Evolutionary conservation across 2,329 filamentous ascomycete genomes (phyloP), one percentile per base, ranked within the genome.

Genomic region (Pseudogymnoascus sp.): DNA sequence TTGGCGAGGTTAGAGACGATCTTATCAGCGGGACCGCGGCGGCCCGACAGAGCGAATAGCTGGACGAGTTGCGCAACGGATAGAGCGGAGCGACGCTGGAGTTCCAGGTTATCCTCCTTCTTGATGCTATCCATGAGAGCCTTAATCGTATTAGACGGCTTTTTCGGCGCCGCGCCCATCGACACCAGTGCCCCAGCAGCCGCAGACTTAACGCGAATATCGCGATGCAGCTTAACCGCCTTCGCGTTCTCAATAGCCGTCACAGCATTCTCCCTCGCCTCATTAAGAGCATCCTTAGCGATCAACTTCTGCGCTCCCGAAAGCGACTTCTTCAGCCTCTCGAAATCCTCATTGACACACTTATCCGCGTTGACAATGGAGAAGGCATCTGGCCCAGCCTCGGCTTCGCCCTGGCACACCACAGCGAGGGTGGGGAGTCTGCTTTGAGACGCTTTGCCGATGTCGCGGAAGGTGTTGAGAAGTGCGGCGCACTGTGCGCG

Each of bases 51-150:
- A 3, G 91, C 92, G 70, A 97, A 95, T 21, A 95, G 82, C 68
- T 90, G 87, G n/a, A 99, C 88, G 18, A 97, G 85, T 40, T 84
- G 84, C 5, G 92, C 91, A 61, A 99, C 89, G 2, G 92, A 93
- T 12, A 84, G 85, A 1, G 93, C 91, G 28, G 93, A 96, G 23
- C 93, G 89, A 69, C 85, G 86, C 74, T 99, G 95, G 1, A 99
- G 81, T 68, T 95, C 90, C 28, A 89, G 77, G 71, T 96, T 97
- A 70, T 97, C 95, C 73, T 99, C 96, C 38, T 87, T 88, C 77
- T 97, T 99, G 72, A 99, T 85, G 71, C 93, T 97, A 74, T 99
- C 95, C 95, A 99, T 99, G 76, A 99, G 90, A 2, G 88, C 91
- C 77, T 96, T 97, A 77, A 99, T 99, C 11, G 96, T 86, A 16